Evolutionary conservation across 345 rosid species (phyloP), one percentile per base, ranked within the genome.

Genomic region (Ceriops zippeliana): DNA sequence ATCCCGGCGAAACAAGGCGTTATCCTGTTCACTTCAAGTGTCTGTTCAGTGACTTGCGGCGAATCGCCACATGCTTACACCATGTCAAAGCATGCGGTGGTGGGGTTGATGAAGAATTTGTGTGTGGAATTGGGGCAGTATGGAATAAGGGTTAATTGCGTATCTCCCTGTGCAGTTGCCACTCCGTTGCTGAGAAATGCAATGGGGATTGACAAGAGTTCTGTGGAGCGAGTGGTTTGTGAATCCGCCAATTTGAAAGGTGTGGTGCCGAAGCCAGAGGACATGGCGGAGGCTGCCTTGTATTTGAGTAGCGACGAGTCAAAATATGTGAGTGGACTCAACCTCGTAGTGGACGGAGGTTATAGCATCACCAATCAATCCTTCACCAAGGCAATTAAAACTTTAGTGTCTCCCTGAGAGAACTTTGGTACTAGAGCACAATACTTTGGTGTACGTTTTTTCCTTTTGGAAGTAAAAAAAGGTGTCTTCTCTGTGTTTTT

Each of bases 331-430:
- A 84, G 77, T 62, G 85, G 87, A 35, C 31, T 81, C 6, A 84
- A 82, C 52, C 75, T 84, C 21, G 3, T 78, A 66, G 76, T 82
- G 65, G 88, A 84, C 9, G 86, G 88, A 5, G 88, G 88, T 0
- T 84, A 75, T 31, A 71, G 69, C 75, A 67, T 73, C 35, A 78
- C 81, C 27, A 82, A 74, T 68, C 81, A 61, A 66, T 66, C 74
- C 9, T 81, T 75, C 60, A 69, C n/a, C 4, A 62, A 4, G 53
- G 69, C 46, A 4, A 65, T 79, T 0, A 61, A 65, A 52, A 76
- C 65, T 17, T 63, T 76, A n/a, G 13, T 61, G 35, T 49, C 61
- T 6, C n/a, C 69, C 9, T 62, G 53, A 54, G 53, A 2, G 30
- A 24, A 56, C 1, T 38, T 46, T 46, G 5, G 60, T 11, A 34